Evolutionary conservation across 352 stramenopile genomes (phyloP).

Genomic region (Phytophthora cajani): DNA sequence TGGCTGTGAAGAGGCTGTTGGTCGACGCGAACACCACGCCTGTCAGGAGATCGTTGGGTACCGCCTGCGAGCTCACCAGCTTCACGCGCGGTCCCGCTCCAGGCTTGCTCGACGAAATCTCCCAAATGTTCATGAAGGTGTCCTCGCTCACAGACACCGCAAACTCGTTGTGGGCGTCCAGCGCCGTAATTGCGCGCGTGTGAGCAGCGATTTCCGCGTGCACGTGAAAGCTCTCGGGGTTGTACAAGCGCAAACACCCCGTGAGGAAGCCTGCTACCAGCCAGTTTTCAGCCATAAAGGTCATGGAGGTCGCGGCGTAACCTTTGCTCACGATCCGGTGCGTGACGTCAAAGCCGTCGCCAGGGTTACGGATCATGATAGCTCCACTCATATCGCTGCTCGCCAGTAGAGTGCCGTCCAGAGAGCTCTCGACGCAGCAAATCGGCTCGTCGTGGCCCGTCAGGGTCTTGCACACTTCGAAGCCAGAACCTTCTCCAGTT

Average conservation of each 20-base stretch:
- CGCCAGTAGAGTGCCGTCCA: slow-evolving; percentile 46
- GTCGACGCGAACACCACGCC: slow-evolving; percentile 59
- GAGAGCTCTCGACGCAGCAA: slow-evolving; percentile 60
- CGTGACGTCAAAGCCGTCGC: slow-evolving; percentile 65
- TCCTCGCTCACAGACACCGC: slow-evolving; percentile 77
- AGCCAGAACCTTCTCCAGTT: slow-evolving; percentile 46
- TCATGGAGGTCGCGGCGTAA: slow-evolving; percentile 59
- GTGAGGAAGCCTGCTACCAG: slow-evolving; percentile 69
- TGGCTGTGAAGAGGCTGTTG: slow-evolving; percentile 60
- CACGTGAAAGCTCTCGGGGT: slow-evolving; percentile 52
- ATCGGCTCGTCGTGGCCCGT: slow-evolving; percentile 61
- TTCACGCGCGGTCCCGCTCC: slow-evolving; percentile 39
- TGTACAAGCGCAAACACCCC: slow-evolving; percentile 64
- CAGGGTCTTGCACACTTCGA: slow-evolving; percentile 71
- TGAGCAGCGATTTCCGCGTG: slow-evolving; percentile 74
- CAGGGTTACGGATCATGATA: slow-evolving; percentile 62
- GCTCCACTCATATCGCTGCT: slow-evolving; percentile 68
- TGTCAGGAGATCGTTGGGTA: slow-evolving; percentile 68
- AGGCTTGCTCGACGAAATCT: slow-evolving; percentile 38
- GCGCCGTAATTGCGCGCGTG: slow-evolving; percentile 68
- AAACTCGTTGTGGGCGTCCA: slow-evolving; percentile 59
- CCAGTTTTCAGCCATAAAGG: slow-evolving; percentile 63
- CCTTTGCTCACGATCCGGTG: slow-evolving; percentile 58
- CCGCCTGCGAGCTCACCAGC: slow-evolving; percentile 65
- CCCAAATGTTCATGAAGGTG: slow-evolving; percentile 85